Evolutionary conservation across 352 stramenopile genomes (phyloP).

Genomic region (Pythium insidiosum): DNA sequence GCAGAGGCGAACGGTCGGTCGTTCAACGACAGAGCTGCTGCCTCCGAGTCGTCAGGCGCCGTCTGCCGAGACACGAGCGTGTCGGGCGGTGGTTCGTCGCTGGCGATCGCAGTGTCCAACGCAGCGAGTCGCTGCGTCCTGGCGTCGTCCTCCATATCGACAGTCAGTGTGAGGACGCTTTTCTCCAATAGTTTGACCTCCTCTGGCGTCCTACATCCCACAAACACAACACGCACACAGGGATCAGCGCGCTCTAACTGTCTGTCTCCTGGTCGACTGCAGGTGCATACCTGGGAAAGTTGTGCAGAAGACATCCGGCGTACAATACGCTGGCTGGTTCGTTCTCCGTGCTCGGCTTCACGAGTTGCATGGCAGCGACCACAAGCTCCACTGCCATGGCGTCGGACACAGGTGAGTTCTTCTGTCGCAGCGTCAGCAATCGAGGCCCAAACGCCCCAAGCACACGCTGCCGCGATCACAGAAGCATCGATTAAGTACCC

Average conservation of each 20-base stretch:
- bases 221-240: too few relatives aligned
- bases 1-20: too few relatives aligned
- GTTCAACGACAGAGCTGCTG: too few relatives aligned
- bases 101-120: not conserved
- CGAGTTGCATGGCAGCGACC: constrained; percentile 16
- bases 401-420: constrained; percentile 36
- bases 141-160: too few relatives aligned
- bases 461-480: too few relatives aligned
- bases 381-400: constrained; percentile 43
- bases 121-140: not conserved
- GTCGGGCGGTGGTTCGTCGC: not conserved
- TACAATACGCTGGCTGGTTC: too few relatives aligned
- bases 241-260: too few relatives aligned
- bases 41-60: too few relatives aligned
- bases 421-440: constrained; percentile 27
- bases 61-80: too few relatives aligned
- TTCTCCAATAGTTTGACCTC: constrained; percentile 54
- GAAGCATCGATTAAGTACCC: too few relatives aligned
- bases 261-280: too few relatives aligned
- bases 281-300: constrained; percentile 58
- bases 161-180: constrained; percentile 12
- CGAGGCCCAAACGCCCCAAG: constrained; percentile 43
- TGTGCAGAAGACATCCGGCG: constrained; percentile 33
- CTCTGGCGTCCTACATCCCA: constrained; percentile 22
- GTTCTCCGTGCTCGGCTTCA: not conserved